Evolutionary conservation across 1,139 yeast species (phyloP).

Genomic region (Hyphopichia pseudoburtonii): DNA sequence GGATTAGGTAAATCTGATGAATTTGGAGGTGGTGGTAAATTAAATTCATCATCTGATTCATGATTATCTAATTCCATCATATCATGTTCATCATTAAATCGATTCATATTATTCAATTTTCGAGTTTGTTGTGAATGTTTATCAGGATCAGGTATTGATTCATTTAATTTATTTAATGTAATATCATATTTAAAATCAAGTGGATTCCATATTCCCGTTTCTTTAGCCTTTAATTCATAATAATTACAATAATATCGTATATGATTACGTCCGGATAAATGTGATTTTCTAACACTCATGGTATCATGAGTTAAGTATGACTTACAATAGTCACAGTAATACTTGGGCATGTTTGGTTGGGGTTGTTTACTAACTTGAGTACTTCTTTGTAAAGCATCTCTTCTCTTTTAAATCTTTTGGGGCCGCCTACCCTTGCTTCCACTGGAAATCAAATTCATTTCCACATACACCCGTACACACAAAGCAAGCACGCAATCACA

Average conservation of each 20-base stretch:
- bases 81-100: constrained; percentile 14
- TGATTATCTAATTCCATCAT: constrained; percentile 19
- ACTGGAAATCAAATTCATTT: too few relatives aligned
- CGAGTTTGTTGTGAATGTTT: constrained; percentile 1
- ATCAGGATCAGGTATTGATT: constrained; percentile 13
- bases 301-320: constrained; percentile 88
- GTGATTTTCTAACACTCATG: constrained; percentile 81
- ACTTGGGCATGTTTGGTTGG: constrained; percentile 46
- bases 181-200: constrained; percentile 42
- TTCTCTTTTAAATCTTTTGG: too few relatives aligned
- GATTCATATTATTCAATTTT: constrained; percentile 5
- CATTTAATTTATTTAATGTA: constrained; percentile 35
- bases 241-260: constrained; percentile 72
- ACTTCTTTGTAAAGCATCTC: too few relatives aligned
- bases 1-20: constrained; percentile 32
- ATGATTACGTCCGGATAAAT: constrained; percentile 79
- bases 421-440: too few relatives aligned
- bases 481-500: not conserved
- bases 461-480: too few relatives aligned
- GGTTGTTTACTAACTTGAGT: too few relatives aligned
- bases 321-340: constrained; percentile 86
- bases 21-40: constrained; percentile 38
- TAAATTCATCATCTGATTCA: constrained; percentile 17
- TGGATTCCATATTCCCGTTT: constrained; percentile 46
- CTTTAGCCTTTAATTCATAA: constrained; percentile 59